These are phyloP conservation scores for Tritrichomonas musculus DNA, from an alignment of 208 protist species.

Conservation along the genomic window DNA sequence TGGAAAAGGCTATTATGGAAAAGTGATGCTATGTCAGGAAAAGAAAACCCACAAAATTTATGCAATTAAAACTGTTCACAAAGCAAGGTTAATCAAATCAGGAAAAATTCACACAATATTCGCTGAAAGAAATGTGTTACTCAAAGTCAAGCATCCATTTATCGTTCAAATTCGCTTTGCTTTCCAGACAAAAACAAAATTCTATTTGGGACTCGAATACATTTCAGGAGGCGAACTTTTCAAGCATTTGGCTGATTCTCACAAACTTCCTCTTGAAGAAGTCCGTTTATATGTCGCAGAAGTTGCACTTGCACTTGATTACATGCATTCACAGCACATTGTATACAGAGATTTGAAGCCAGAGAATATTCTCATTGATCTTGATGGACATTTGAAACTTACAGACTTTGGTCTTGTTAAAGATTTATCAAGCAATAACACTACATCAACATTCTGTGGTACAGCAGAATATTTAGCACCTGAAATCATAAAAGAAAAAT, in stretches of 20 bases:
- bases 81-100: not conserved
- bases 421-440: not conserved
- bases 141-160: not conserved
- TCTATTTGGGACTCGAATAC: not conserved
- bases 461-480: conserved; percentile 1
- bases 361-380: conserved; percentile 45
- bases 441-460: conserved; percentile 1
- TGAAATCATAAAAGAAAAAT: not conserved
- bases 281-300: conserved; percentile 10
- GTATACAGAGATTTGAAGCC: conserved; percentile 46
- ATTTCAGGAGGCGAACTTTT: not conserved
- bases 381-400: conserved; percentile 39
- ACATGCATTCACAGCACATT: conserved; percentile 40
- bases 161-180: not conserved
- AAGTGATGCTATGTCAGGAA: conserved; percentile 1
- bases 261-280: not conserved
- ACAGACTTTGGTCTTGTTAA: conserved; percentile 45
- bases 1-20: not conserved
- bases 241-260: not conserved
- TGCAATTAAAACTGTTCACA: conserved; percentile 23
- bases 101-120: conserved; percentile 14
- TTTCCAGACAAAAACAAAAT: not conserved
- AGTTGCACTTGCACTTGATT: not conserved
- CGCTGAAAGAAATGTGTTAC: not conserved
- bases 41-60: not conserved